Percentiles rank a stretch among this genome's conserved stretches.
phyloP scores from a whole-genome alignment of 768 basidiomycete genomes.

The Pholiota molesta region DNA sequence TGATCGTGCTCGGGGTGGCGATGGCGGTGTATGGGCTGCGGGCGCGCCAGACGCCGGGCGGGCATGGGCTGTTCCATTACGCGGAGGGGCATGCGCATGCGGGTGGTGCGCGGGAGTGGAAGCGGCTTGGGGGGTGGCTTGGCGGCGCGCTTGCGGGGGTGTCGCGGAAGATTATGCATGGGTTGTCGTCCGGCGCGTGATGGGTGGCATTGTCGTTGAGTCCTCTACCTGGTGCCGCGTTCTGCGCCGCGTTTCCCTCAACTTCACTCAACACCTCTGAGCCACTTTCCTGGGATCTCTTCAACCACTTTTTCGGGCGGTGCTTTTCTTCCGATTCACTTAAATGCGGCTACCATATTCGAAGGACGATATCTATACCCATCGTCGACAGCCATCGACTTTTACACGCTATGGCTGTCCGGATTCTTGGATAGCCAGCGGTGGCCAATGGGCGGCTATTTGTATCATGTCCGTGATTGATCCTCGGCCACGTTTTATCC shows the following conservation, averaged over 20 bases:
- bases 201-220: not conserved
- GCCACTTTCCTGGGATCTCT: not conserved
- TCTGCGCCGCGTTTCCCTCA: too few species aligned
- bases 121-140: slow-evolving; percentile 24
- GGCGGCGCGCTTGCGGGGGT: slow-evolving; percentile 25
- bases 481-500: not conserved
- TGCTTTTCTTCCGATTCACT: not conserved
- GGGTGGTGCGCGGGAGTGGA: slow-evolving; percentile 24
- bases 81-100: slow-evolving; percentile 25
- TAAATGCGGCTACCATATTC: not conserved
- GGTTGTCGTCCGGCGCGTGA: slow-evolving; percentile 10
- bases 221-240: too few species aligned
- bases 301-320: not conserved
- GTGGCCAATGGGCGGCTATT: not conserved
- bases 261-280: not conserved
- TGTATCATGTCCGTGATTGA: not conserved
- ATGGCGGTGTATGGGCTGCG: slow-evolving; percentile 59
- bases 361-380: not conserved
- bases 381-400: not conserved
- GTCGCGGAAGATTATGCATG: slow-evolving; percentile 22
- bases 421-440: too few species aligned
- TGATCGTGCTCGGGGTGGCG: slow-evolving; percentile 71
- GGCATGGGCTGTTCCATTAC: slow-evolving; percentile 21
- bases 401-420: not conserved
- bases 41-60: slow-evolving; percentile 24